Evolutionary conservation across 1,284 basidiomycete species (phyloP), one percentile per base, ranked within the genome.

Genomic region (Puccinia novopanici): DNA sequence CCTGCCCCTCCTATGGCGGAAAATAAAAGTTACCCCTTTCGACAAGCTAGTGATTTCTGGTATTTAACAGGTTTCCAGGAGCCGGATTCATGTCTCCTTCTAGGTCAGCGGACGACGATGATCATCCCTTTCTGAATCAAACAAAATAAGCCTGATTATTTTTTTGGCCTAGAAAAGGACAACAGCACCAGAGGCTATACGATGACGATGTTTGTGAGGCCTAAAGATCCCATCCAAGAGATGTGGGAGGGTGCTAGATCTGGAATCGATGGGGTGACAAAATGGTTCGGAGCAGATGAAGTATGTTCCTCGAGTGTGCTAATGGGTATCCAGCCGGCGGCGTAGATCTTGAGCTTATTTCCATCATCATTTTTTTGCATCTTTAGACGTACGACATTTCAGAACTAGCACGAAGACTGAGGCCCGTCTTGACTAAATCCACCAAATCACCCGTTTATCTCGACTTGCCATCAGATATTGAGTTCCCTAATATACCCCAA

Each of bases 201-300:
- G 82, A 95, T 95, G 92, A 91, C 91, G 0, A 87, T 99, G 68
- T 99, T 98, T 85, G 92, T 91, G n/a, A 87, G 89, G 0, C 91
- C 93, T 13, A 92, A 91, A 81, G 91, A 96, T 84, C 85, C 89
- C 0, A 88, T 89, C 42, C 91, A 92, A 83, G 94, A 95, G 84
- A 90, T 92, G 82, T 99, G 96, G 97, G 93, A 97, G 75, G 96
- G 96, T 13, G 91, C 94, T 42, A 88, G 90, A 34, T 83, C 81
- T n/a, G 81, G 83, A 42, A 74, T 82, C 17, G 85, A 85, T 54
- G 85, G 85, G 2, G 84, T 83, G 0, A 80, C 78, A 19, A 76
- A 83, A 37, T 81, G 85, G n/a, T 86, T 86, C 75, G 84, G 83
- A 42, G 85, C 85, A 8, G 85, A 86, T 65, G 82, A 85, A 42